Base-by-base conservation (phyloP, 768 basidiomycete genomes). In the Macrolepiota albuminosa region DNA sequence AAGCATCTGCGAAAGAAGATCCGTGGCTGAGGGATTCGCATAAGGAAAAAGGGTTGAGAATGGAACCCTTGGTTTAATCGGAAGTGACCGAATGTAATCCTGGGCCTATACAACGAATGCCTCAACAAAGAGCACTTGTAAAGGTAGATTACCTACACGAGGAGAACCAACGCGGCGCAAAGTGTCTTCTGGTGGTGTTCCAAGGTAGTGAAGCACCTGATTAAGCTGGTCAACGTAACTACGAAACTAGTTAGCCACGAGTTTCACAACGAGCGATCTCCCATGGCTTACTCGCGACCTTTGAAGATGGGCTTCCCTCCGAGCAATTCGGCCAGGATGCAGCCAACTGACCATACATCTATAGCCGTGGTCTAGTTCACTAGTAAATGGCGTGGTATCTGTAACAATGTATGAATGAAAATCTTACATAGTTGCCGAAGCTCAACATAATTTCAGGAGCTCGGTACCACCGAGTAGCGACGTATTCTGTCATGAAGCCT, bases 401-500 rank as follows among this genome's bases (percentile, higher is more conserved):
- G 57, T 21, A 53, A 46, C 14, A 11, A 4, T 16, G 58, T 34
- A 14, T 39, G 24, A 16, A 59, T 31, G 29, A 54, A 45, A 26
- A 13, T 77, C 90, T 72, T 65, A 94, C 94, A 69, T 94, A 94
- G 76, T 94, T 94, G 24, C 92, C 92, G 66, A 94, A 96, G 77
- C 93, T 95, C 67, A 98, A 72, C 97, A 98, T 99, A 75, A 98
- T 99, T 76, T 99, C 97, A 0, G 97, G 96, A 24, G 96, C 96
- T 39, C 96, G 82, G 72, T 99, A 99, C 96, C 96, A 98, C 58
- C 96, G 82, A 8, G 96, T 99, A n/a, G 96, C 96, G 36, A 98
- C 91, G 72, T 96, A 98, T 76, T 98, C 97, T 0, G 97, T 98
- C 96, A 98, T 98, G 76, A 98, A 98, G 0, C 96, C 96, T 68